Conservation (phyloP, 495 filamentous ascomycete genomes). For the Neurospora cerealis region DNA sequence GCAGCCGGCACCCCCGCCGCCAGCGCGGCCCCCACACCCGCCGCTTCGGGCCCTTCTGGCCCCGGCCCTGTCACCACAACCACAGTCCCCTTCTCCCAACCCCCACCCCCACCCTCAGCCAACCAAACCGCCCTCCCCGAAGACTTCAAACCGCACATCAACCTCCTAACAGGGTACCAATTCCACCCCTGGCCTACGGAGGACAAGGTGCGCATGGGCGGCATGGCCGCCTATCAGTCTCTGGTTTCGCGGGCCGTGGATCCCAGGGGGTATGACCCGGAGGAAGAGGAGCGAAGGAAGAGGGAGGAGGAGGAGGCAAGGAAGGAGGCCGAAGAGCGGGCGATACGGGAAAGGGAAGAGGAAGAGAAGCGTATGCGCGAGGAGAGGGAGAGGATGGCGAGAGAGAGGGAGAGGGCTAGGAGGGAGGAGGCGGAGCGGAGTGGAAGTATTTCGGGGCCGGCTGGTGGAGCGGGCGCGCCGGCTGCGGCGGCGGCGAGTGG, state of each 20-base stretch:
- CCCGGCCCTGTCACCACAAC: neutral
- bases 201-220: conserved; percentile 50
- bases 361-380: conserved; percentile 26
- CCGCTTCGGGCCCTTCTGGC: neutral
- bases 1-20: conserved; percentile 1
- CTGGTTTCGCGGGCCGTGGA: conserved; percentile 49
- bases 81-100: neutral
- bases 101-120: neutral
- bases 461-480: neutral
- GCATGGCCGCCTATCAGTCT: conserved; percentile 47
- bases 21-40: conserved; percentile 3
- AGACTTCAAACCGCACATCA: conserved; percentile 37
- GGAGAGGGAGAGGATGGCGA: conserved; percentile 24
- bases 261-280: conserved; percentile 43
- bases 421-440: conserved; percentile 35
- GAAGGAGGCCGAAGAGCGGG: conserved; percentile 30
- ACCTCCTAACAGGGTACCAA: conserved; percentile 34
- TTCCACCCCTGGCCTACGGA: conserved; percentile 66
- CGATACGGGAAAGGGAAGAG: conserved; percentile 36
- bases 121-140: conserved; percentile 21
- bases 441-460: conserved; percentile 18
- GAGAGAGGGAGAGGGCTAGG: conserved; percentile 30
- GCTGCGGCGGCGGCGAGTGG: neutral
- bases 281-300: conserved; percentile 34
- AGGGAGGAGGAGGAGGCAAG: conserved; percentile 30